Base-by-base conservation (phyloP, 495 filamentous ascomycete species). In the Letharia columbiana region DNA sequence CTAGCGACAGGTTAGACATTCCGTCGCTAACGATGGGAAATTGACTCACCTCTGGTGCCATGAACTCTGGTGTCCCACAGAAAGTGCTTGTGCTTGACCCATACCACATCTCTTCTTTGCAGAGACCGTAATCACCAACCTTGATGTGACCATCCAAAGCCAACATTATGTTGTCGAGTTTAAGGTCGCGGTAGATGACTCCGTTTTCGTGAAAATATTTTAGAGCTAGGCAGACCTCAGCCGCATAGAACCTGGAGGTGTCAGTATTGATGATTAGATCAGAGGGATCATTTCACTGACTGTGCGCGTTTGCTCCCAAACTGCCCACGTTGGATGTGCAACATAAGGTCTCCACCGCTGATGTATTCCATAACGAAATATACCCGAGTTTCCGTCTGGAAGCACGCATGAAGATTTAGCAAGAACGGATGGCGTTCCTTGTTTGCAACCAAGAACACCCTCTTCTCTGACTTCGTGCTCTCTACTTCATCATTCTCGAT, bases 301-400 rank as follows among this genome's bases (percentile, higher is more conserved):
- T 98, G 95, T 71, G 94, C 95, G 65, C 95, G 83, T 78, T 96
- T 98, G 9, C 90, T 87, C 54, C 93, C 92, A 75, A 99, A 99
- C 74, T 94, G 90, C 31, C 93, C 92, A 56, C 94, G 85, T 75
- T 99, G 94, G 75, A 99, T 99, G 75, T 99, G 94, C 78, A 97
- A 78, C 94, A 99, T 99, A 73, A 99, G 80, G 83, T 99, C 94
- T 75, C 94, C 94, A 79, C 94, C 94, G 72, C 92, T 96, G 69
- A 99, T 92, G 74, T 99, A 99, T 78, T 99, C 95, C 93, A 98
- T 98, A 70, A 99, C 94, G 73, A 99, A 99, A 80, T 99, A 99
- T 20, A 99, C 91, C 70, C 94, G 81, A 17, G 94, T 99, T 76
- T 99, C 94, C 0, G 94, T 99, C 78, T 99, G 94, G 84, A 99